These are phyloP conservation scores for Penicillium olsonii DNA, from an alignment of 2,329 filamentous ascomycete genomes.

Conservation along the genomic window DNA sequence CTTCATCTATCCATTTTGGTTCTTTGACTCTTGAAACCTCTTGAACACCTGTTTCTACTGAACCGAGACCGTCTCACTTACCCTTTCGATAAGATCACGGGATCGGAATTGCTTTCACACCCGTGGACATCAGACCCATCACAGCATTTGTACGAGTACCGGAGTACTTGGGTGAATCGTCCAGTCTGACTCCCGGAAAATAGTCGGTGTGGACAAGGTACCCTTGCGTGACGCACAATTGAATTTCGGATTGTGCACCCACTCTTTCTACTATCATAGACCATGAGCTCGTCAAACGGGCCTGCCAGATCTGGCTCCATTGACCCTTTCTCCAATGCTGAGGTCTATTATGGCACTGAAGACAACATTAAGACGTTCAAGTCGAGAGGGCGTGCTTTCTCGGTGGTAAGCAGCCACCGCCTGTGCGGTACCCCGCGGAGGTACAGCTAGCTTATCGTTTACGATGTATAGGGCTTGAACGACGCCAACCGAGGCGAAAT, in stretches of 20 bases:
- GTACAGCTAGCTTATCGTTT: slow-evolving; percentile 15
- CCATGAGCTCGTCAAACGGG: slow-evolving; percentile 44
- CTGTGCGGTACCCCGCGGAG: slow-evolving; percentile 15
- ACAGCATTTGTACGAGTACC: slow-evolving; percentile 1
- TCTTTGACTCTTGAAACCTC: too few species aligned
- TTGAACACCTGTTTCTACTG: too few species aligned
- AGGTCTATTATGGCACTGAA: slow-evolving; percentile 61
- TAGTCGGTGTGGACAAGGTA: slow-evolving; percentile 25
- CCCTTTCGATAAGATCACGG: not conserved
- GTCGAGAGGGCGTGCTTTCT: slow-evolving; percentile 55
- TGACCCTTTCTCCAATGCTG: slow-evolving; percentile 60
- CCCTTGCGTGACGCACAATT: slow-evolving; percentile 22
- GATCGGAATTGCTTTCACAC: not conserved
- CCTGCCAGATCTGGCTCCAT: slow-evolving; percentile 45
- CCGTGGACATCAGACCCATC: not conserved
- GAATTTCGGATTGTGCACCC: slow-evolving; percentile 13
- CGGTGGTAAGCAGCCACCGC: slow-evolving; percentile 49
- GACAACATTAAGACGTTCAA: slow-evolving; percentile 49
- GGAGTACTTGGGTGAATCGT: slow-evolving; percentile 5
- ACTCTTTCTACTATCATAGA: slow-evolving; percentile 15
- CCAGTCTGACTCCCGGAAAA: slow-evolving; percentile 3
- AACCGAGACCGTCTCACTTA: too few species aligned
- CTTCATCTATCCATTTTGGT: too few species aligned
- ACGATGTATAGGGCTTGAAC: slow-evolving; percentile 34
- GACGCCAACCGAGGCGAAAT: slow-evolving; percentile 40